Base-by-base conservation (phyloP, 768 basidiomycete species). In the Pisolithus albus region DNA sequence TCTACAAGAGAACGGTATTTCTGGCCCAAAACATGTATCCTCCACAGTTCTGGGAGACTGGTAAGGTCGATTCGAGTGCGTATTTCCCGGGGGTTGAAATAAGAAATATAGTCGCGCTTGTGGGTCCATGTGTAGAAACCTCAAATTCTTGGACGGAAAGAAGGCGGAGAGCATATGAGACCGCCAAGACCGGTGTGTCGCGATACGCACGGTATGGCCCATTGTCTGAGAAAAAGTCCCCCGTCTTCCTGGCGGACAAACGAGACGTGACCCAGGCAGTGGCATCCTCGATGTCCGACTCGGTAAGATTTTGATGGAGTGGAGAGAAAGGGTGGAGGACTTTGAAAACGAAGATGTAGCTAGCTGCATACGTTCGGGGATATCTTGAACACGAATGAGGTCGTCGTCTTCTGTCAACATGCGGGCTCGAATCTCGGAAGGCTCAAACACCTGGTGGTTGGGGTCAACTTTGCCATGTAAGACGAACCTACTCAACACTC, bases 71-170 rank as follows among this genome's bases (percentile, higher is more conserved):
- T 63, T 36, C 80, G 80, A 18, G 76, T 63, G 32, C 78, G 73
- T 47, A 82, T 76, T 52, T 86, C 83, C 28, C 71, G 65, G 44
- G 81, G 75, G 61, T 92, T 88, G 67, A 88, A 89, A 65, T 87
- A 80, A 42, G 83, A 82, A 60, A 98, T 86, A 62, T 89, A 86
- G 65, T 99, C 96, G 36, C 88, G 80, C 61, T 89, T 90, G 74
- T 97, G 92, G 16, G 83, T 82, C 87, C 88, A 96, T 55, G 98
- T 83, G 69, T 92, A 94, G 96, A 92, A 7, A 97, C 93, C 66
- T 99, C 96, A 56, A 88, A 86, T 59, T 90, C 82, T 41, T 92
- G 82, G 46, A 91, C 69, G 68, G 97, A 94, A 50, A 98, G 75
- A 64, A 83, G 88, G 30, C 82, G 78, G 34, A 99, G 75, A 45